These are phyloP conservation scores for Asparagopsis taxiformis DNA, from an alignment of 31 red algal species.

Conservation along the genomic window DNA sequence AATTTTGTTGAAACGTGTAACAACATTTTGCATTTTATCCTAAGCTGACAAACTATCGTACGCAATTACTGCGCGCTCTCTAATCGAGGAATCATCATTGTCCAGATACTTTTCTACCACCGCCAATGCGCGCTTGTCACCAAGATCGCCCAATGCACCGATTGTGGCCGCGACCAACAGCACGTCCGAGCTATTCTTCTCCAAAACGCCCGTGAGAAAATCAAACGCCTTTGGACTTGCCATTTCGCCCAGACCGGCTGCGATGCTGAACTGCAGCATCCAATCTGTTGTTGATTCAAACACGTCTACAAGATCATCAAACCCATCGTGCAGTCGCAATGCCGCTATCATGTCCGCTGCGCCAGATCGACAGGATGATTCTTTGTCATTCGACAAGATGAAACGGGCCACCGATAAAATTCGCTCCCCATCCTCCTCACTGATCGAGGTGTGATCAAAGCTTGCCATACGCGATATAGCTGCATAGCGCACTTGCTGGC, in stretches of 20 bases:
- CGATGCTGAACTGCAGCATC: slow-evolving; percentile 91
- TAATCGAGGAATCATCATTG: slow-evolving; percentile 52
- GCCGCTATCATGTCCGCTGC: slow-evolving; percentile 82
- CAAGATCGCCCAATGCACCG: slow-evolving; percentile 84
- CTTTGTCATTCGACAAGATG: slow-evolving; percentile 65
- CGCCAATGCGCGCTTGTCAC: slow-evolving; percentile 51
- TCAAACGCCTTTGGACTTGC: slow-evolving; percentile 72
- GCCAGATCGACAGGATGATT: slow-evolving; percentile 59
- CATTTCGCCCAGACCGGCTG: slow-evolving; percentile 86
- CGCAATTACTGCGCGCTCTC: slow-evolving; percentile 71
- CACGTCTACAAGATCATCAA: slow-evolving; percentile 65
- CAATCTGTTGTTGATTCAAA: slow-evolving; percentile 77
- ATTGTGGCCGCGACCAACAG: slow-evolving; percentile 68
- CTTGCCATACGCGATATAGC: slow-evolving; percentile 69
- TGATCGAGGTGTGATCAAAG: slow-evolving; percentile 27
- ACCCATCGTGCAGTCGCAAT: slow-evolving; percentile 53
- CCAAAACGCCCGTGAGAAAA: slow-evolving; percentile 58
- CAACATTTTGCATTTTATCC: no score
- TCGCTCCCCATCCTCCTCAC: slow-evolving; percentile 31
- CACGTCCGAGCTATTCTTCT: slow-evolving; percentile 9
- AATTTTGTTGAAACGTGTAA: no score
- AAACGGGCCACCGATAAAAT: slow-evolving; percentile 43
- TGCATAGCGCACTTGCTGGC: slow-evolving; percentile 82
- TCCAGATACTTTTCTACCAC: slow-evolving; percentile 67
- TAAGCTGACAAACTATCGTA: slow-evolving; percentile 11